Evolutionary conservation across 345 rosid species (phyloP), one percentile per base, ranked within the genome.

Genomic region (Aquilaria yunnanensis): DNA sequence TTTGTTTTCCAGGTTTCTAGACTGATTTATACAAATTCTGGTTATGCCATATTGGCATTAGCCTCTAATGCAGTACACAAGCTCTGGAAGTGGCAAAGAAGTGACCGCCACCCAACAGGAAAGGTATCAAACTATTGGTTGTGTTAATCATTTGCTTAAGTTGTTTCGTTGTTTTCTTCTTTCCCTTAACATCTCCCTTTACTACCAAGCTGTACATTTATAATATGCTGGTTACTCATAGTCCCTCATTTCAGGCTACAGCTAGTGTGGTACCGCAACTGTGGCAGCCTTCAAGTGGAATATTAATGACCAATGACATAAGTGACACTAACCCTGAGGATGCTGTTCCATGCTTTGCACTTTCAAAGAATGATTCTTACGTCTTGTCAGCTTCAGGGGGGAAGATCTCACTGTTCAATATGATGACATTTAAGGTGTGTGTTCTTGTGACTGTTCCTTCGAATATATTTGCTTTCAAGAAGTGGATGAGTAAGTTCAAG

Each of bases 341-440:
- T 6, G 85, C 88, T 54, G 86, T 91, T 73, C 76, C 94, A 3
- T 86, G 97, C 75, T 91, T 86, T 77, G 94, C 92, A 51, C 80
- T 91, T 58, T 86, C 86, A 12, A 80, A 80, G 87, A 78, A 86
- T 58, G 87, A 81, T 73, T 72, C 81, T 29, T 83, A 80, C 62
- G 82, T 88, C 6, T 79, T 86, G 88, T 91, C 97, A 51, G 86
- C 93, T 51, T 91, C 97, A 58, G 93, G 97, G 54, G 93, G 91
- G 4, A 76, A 80, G 67, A 85, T 88, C 34, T 82, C 96, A 9
- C 65, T 82, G 29, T 83, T 88, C 77, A 76, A 82, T 60, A 77
- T 83, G 90, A 76, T 67, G 90, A 86, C 92, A 48, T 91, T 83
- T 62, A 71, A 91, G 96, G 97, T 91, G 70, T 70, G 16, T 51